Base-by-base conservation (phyloP, 257 asterid species). In the Pogostemon cablin region DNA sequence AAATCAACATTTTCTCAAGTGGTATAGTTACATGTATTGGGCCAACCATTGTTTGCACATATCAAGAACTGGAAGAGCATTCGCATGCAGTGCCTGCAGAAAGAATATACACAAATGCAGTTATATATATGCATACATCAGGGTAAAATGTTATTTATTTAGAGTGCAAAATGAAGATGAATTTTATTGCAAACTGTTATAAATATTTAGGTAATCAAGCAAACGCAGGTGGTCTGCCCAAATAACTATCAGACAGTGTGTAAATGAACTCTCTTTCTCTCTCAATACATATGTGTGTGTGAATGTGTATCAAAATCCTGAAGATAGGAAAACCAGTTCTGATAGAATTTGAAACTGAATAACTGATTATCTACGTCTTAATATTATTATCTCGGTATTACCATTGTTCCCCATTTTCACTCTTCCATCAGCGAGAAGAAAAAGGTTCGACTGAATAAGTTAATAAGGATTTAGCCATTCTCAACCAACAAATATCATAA, bases 21-120 rank as follows among this genome's bases (percentile, higher is more conserved):
- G 39, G 67, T 59, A 6, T 12, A 55, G 64, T 84, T 85, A 93
- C 96, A 90, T 93, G 82, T 90, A 93, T 78, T 90, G 96, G 48
- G 96, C 88, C 82, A 93, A 74, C 98, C 98, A 93, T 73, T 93
- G 98, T 75, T 90, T 90, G 87, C 98, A 90, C 98, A 93, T 88
- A 73, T 93, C 98, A 67, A 93, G 96, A 83, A 93, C 98, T 50
- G 97, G 96, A 74, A 90, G 93, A 66, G 98, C 96, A 78, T 88
- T 93, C 70, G 98, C 96, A 86, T 93, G 98, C 70, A 93, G 77
- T 54, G 98, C 98, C 96, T 87, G 90, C 86, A 75, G 43, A 77
- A 68, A 69, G 63, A 64, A 62, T 42, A 54, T 9, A 69, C 52
- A 71, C 7, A 65, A 52, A 55, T 35, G 59, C 5, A 3, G 62